A percentile compares a stretch with the other conserved stretches of the same genome.
Evolutionary conservation across 495 filamentous ascomycete species (phyloP).

Genomic region (Neurospora sp.): DNA sequence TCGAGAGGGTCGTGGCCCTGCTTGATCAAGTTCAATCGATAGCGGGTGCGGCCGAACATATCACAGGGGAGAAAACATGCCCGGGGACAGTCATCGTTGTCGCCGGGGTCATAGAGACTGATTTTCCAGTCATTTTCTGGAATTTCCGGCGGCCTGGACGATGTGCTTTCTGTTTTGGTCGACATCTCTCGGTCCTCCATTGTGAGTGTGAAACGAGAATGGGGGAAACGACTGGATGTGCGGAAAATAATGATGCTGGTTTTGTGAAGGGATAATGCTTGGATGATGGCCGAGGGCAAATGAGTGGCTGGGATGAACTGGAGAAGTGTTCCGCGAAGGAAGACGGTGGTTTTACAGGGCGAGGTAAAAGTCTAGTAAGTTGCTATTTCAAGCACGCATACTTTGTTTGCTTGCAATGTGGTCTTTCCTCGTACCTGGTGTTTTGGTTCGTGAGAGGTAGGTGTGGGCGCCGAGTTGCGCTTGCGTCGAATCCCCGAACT

Average conservation of each 20-base stretch:
- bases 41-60: conserved; percentile 13
- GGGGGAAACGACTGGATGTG: background rate
- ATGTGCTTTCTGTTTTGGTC: background rate
- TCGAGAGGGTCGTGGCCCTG: conserved; percentile 10
- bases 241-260: background rate
- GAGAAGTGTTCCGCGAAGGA: background rate
- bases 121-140: conserved; percentile 9
- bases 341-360: background rate
- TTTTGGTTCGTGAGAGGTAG: background rate
- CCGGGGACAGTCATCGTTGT: conserved; percentile 10
- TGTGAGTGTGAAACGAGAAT: background rate
- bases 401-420: background rate
- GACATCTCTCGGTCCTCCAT: background rate
- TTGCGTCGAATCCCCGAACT: background rate
- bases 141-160: background rate
- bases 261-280: background rate
- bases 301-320: background rate
- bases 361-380: background rate
- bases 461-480: background rate
- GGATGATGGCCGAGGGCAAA: background rate
- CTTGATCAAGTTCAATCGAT: conserved; percentile 11
- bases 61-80: conserved; percentile 16
- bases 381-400: background rate
- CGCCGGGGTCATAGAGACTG: conserved; percentile 12
- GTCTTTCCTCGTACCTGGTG: background rate